A percentile compares a stretch with the other conserved stretches of the same genome.
Conservation (phyloP, 2,329 filamentous ascomycete species). For the Zopfia rhizophila region DNA sequence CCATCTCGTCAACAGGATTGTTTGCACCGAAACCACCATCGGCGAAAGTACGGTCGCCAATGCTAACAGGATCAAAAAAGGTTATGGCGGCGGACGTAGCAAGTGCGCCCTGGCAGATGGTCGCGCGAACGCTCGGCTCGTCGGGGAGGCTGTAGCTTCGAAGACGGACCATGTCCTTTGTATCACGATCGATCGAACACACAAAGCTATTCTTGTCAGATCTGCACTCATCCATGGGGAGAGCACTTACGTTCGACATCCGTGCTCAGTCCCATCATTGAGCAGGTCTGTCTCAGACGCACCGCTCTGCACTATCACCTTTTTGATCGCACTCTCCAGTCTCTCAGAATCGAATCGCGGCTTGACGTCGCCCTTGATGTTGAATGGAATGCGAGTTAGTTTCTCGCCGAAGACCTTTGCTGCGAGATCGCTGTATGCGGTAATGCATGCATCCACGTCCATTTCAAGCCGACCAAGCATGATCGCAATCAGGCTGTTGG, state of each 20-base stretch:
- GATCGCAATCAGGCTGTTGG: constrained; percentile 20
- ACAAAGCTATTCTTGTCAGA: constrained; percentile 42
- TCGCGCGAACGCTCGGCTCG: constrained; percentile 9
- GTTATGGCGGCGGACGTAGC: constrained; percentile 43
- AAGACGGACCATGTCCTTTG: constrained; percentile 57
- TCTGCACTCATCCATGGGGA: background rate
- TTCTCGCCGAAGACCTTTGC: constrained; percentile 10
- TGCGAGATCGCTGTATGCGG: constrained; percentile 12
- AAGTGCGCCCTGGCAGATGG: constrained; percentile 25
- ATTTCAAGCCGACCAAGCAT: constrained; percentile 23
- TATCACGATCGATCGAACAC: constrained; percentile 50
- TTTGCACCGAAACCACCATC: constrained; percentile 54
- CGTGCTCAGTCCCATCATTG: constrained; percentile 10
- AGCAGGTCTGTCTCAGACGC: constrained; percentile 4
- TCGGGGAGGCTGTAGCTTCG: constrained; percentile 37
- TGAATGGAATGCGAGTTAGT: background rate
- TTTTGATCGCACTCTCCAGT: constrained; percentile 10
- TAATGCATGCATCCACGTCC: constrained; percentile 17
- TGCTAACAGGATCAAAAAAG: constrained; percentile 48
- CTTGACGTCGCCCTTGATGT: constrained; percentile 8
- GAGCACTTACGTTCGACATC: constrained; percentile 16
- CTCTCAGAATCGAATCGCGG: constrained; percentile 12
- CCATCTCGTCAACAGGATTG: constrained; percentile 58
- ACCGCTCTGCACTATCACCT: constrained; percentile 11
- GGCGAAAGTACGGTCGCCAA: constrained; percentile 50